A percentile compares a stretch with the other conserved stretches of the same genome.
Evolutionary conservation across 1,284 basidiomycete genomes (phyloP).

Genomic region (Abortiporus biennis): DNA sequence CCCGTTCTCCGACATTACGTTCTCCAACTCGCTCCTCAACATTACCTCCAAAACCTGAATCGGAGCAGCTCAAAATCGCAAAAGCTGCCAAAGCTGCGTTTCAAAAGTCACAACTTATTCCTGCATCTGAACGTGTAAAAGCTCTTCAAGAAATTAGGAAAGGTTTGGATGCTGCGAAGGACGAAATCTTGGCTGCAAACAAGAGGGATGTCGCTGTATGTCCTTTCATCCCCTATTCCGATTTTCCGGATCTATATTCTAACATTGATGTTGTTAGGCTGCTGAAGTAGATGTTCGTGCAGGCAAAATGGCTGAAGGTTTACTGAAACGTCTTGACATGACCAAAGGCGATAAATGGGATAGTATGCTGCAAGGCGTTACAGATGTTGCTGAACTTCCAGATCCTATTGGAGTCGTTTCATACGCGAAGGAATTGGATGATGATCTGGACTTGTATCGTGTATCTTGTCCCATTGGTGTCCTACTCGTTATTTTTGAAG

Average conservation of each 20-base stretch:
- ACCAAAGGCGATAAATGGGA: slow-evolving; percentile 88
- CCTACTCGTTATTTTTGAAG: slow-evolving; percentile 95
- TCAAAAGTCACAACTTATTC: slow-evolving; percentile 78
- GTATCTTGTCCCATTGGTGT: slow-evolving; percentile 98
- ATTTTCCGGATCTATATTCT: slow-evolving; percentile 1
- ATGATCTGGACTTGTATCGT: slow-evolving; percentile 84
- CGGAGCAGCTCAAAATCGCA: too few species aligned
- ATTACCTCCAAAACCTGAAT: too few species aligned
- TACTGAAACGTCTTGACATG: slow-evolving; percentile 87
- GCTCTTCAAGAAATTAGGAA: slow-evolving; percentile 69
- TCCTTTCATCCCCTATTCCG: slow-evolving; percentile 1
- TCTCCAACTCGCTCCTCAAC: too few species aligned
- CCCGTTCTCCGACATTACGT: too few species aligned
- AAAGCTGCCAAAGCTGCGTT: slow-evolving; percentile 77
- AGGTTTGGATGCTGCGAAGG: slow-evolving; percentile 58
- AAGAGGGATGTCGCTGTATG: slow-evolving; percentile 70
- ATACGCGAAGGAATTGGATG: slow-evolving; percentile 86
- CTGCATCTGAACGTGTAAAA: slow-evolving; percentile 56
- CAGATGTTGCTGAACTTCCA: slow-evolving; percentile 80
- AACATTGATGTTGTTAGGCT: slow-evolving; percentile 40
- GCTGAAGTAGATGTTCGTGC: slow-evolving; percentile 74
- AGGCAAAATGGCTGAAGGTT: slow-evolving; percentile 77
- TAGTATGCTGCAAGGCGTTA: slow-evolving; percentile 85
- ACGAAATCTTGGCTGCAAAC: slow-evolving; percentile 77
- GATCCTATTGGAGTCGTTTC: slow-evolving; percentile 87